These are phyloP conservation scores for Trichoderma koningiopsis DNA, from an alignment of 2,329 filamentous ascomycete species.

Conservation along the genomic window DNA sequence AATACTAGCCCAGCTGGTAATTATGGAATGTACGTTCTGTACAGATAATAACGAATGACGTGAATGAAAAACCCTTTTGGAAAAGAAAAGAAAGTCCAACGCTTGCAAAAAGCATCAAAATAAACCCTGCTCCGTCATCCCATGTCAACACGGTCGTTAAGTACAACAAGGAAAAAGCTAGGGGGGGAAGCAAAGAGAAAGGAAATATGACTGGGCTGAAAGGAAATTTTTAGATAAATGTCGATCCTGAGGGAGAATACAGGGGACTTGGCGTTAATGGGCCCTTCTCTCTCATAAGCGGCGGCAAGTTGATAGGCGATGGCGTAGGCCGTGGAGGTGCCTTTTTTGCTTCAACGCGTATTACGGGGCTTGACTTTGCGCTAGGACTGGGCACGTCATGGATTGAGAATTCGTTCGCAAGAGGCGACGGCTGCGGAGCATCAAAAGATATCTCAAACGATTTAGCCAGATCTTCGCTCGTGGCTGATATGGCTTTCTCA, in stretches of 20 bases:
- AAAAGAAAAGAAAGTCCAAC: conserved; percentile 1
- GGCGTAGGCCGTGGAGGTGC: conserved; percentile 40
- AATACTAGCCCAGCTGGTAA: conserved; percentile 23
- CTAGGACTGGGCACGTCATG: conserved; percentile 11
- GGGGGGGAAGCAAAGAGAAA: not conserved
- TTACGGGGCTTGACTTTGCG: conserved; percentile 24
- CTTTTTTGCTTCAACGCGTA: conserved; percentile 37
- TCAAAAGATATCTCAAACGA: conserved; percentile 37
- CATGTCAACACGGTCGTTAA: conserved; percentile 23
- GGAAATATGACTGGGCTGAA: not conserved
- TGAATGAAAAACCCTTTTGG: not conserved
- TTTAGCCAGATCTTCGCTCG: conserved; percentile 37
- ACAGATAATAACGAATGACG: conserved; percentile 14
- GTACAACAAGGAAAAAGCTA: conserved; percentile 10
- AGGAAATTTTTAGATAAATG: conserved; percentile 14
- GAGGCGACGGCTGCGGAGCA: conserved; percentile 33
- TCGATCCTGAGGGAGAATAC: conserved; percentile 13
- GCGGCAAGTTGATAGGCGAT: conserved; percentile 36
- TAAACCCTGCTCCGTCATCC: conserved; percentile 14
- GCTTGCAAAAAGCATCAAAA: conserved; percentile 20
- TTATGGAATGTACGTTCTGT: conserved; percentile 7
- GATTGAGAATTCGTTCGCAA: conserved; percentile 35
- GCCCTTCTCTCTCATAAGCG: conserved; percentile 23
- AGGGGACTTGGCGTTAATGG: conserved; percentile 7
- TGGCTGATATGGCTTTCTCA: conserved; percentile 39